phyloP scores from a whole-genome alignment of 1,139 yeast genomes.

The Debaryomyces nepalensis region DNA sequence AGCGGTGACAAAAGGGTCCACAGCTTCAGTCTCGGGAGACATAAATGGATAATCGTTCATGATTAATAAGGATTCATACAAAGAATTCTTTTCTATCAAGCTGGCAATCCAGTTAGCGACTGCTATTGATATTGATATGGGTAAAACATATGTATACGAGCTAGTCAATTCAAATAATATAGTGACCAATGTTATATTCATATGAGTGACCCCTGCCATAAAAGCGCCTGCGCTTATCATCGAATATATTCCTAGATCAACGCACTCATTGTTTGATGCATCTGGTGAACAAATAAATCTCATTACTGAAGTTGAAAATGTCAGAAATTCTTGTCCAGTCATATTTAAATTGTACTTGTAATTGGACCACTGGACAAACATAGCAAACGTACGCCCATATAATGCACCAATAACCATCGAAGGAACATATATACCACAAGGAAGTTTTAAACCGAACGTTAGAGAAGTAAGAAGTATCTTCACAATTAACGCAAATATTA shows the following conservation, averaged over 20 bases:
- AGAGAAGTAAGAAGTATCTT: slow-evolving; percentile 54
- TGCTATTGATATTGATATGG: slow-evolving; percentile 60
- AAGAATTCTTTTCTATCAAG: slow-evolving; percentile 54
- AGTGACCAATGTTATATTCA: slow-evolving; percentile 66
- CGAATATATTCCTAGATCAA: slow-evolving; percentile 66
- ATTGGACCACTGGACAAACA: slow-evolving; percentile 44
- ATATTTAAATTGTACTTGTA: slow-evolving; percentile 13
- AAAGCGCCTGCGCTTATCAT: slow-evolving; percentile 72
- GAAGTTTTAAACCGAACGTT: slow-evolving; percentile 66
- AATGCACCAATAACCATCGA: slow-evolving; percentile 72
- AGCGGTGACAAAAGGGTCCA: slow-evolving; percentile 38
- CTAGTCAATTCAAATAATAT: slow-evolving; percentile 66
- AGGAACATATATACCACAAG: slow-evolving; percentile 71
- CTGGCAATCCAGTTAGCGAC: slow-evolving; percentile 65
- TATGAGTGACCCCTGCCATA: slow-evolving; percentile 70
- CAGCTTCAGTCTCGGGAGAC: slow-evolving; percentile 44
- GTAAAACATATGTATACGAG: slow-evolving; percentile 62
- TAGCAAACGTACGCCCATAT: slow-evolving; percentile 60
- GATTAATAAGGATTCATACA: slow-evolving; percentile 55
- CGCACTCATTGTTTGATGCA: slow-evolving; percentile 27
- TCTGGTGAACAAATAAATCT: slow-evolving; percentile 24
- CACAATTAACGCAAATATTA: slow-evolving; percentile 49
- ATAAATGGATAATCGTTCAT: slow-evolving; percentile 61
- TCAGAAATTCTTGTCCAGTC: slow-evolving; percentile 14
- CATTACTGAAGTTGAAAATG: slow-evolving; percentile 23